Evolutionary conservation across 2,329 filamentous ascomycete genomes (phyloP).

Genomic region (Aspergillus quadricinctus): DNA sequence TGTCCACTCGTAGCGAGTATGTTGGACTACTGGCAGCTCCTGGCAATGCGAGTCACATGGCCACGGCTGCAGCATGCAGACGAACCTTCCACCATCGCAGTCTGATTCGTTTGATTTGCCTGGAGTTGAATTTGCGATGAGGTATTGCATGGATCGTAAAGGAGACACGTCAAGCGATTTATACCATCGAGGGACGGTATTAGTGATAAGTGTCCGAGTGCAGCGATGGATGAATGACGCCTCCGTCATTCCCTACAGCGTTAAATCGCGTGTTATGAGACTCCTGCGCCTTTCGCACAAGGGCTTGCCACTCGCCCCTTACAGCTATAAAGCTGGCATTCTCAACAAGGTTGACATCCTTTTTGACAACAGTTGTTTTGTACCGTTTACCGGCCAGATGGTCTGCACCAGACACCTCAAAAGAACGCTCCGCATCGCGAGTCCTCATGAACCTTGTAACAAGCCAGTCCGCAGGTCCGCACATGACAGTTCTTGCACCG

Average conservation of each 20-base stretch:
- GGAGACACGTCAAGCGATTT: background rate
- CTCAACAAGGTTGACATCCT: no score
- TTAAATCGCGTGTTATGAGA: background rate
- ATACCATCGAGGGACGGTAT: background rate
- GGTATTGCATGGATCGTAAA: background rate
- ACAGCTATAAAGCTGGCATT: background rate
- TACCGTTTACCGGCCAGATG: background rate
- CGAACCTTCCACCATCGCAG: background rate
- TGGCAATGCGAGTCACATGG: background rate
- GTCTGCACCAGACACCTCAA: conserved; percentile 9
- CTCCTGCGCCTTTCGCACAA: background rate
- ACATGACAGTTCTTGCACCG: conserved; percentile 45
- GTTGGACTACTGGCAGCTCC: background rate
- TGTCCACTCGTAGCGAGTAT: background rate
- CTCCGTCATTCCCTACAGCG: no score
- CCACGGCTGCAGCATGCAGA: background rate
- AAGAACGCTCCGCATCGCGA: conserved; percentile 43
- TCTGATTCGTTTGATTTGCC: background rate
- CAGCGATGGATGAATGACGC: background rate
- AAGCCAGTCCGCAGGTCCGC: conserved; percentile 45
- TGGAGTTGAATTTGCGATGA: background rate
- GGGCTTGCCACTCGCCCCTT: background rate
- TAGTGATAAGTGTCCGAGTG: background rate
- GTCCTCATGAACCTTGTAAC: conserved; percentile 46
- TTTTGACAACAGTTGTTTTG: background rate